A percentile compares a stretch with the other conserved stretches of the same genome.
phyloP scores from a whole-genome alignment of 148 eudicot genomes.

The Talinum fruticosum region DNA sequence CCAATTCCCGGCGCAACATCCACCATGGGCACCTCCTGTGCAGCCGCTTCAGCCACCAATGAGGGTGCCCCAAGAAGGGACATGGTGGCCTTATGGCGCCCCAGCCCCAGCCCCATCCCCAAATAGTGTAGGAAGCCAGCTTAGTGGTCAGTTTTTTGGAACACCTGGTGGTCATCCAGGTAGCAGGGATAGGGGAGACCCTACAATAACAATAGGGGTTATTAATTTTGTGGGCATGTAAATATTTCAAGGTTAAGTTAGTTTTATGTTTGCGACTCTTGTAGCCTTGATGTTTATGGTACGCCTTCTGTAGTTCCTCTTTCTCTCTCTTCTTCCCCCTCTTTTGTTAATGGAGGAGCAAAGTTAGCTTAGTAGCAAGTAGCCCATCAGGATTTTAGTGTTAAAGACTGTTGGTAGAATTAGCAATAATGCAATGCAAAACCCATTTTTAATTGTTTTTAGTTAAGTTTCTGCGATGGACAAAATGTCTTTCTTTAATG shows the following conservation, averaged over 20 bases:
- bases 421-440: not conserved
- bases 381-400: not conserved
- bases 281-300: not conserved
- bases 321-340: not conserved
- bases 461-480: too few species aligned
- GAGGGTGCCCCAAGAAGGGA: conserved; percentile 31
- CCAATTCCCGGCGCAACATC: conserved; percentile 12
- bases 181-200: not conserved
- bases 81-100: conserved; percentile 34
- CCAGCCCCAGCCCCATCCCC: not conserved
- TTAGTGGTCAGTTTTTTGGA: conserved; percentile 29
- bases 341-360: not conserved
- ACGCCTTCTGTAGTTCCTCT: not conserved
- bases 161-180: conserved; percentile 8
- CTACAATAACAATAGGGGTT: not conserved
- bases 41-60: conserved; percentile 33
- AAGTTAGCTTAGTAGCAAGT: too few species aligned
- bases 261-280: not conserved
- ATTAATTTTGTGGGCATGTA: not conserved
- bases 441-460: not conserved
- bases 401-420: not conserved
- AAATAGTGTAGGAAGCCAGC: conserved; percentile 15
- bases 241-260: not conserved
- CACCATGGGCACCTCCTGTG: conserved; percentile 13
- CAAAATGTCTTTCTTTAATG: too few species aligned